phyloP scores from a whole-genome alignment of 2,329 filamentous ascomycete genomes.

The Neofusicoccum sp. region DNA sequence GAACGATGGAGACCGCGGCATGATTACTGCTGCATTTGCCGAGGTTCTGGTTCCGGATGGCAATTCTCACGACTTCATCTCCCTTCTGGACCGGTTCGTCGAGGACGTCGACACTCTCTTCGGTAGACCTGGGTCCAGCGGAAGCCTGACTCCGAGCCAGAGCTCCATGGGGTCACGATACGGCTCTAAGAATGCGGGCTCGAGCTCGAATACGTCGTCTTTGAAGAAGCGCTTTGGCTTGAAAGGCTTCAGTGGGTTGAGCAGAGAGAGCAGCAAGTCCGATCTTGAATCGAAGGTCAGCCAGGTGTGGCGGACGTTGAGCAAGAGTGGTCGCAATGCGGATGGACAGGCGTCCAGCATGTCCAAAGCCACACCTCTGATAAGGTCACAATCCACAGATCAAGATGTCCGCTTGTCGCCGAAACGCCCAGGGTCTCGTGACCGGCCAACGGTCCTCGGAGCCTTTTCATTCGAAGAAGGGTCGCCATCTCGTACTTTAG shows the following conservation, averaged over 20 bases:
- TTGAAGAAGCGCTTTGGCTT: slow-evolving; percentile 75
- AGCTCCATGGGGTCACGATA: slow-evolving; percentile 60
- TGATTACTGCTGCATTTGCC: slow-evolving; percentile 82
- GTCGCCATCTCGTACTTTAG: slow-evolving; percentile 38
- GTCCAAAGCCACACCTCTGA: slow-evolving; percentile 61
- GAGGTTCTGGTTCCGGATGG: slow-evolving; percentile 79
- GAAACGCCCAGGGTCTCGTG: slow-evolving; percentile 55
- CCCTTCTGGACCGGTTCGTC: slow-evolving; percentile 81
- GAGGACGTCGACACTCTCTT: slow-evolving; percentile 90
- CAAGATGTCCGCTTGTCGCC: slow-evolving; percentile 52
- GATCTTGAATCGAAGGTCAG: slow-evolving; percentile 66
- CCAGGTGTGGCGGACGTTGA: slow-evolving; percentile 83
- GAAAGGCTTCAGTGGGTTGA: slow-evolving; percentile 62
- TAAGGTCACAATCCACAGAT: slow-evolving; percentile 77
- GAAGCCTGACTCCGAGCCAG: slow-evolving; percentile 48
- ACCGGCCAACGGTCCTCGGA: slow-evolving; percentile 50
- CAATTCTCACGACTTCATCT: slow-evolving; percentile 79
- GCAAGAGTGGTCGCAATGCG: slow-evolving; percentile 67
- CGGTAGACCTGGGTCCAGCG: slow-evolving; percentile 55
- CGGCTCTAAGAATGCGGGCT: slow-evolving; percentile 63
- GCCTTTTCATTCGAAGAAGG: slow-evolving; percentile 50
- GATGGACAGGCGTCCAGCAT: slow-evolving; percentile 62
- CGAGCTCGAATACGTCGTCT: slow-evolving; percentile 79
- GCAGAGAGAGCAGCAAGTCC: slow-evolving; percentile 76
- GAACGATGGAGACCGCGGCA: slow-evolving; percentile 87